Evolutionary conservation across 2,329 filamentous ascomycete species (phyloP).

Genomic region (Purpureocillium lavendulum): DNA sequence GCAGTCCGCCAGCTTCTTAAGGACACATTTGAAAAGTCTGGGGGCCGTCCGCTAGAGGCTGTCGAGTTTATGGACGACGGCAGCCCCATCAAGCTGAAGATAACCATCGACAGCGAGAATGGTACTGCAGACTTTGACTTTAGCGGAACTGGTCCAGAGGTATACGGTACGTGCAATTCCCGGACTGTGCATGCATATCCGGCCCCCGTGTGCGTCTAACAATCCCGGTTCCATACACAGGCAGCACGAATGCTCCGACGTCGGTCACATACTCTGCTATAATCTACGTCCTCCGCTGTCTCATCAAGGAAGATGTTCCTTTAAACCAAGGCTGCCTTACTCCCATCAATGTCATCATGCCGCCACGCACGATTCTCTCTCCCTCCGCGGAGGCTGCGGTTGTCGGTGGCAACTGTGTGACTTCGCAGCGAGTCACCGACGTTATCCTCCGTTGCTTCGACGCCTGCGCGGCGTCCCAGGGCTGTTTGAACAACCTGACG

Average conservation of each 20-base stretch:
- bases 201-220: too few relatives aligned
- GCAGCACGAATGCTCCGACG: slow-evolving; percentile 24
- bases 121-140: slow-evolving; percentile 65
- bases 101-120: slow-evolving; percentile 60
- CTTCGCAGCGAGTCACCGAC: slow-evolving; percentile 72
- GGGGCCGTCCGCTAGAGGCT: slow-evolving; percentile 15
- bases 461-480: slow-evolving; percentile 71
- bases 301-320: slow-evolving; percentile 75
- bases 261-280: slow-evolving; percentile 47
- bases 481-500: slow-evolving; percentile 77
- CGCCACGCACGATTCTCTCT: slow-evolving; percentile 62
- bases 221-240: too few relatives aligned
- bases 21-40: slow-evolving; percentile 5
- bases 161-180: too few relatives aligned
- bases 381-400: slow-evolving; percentile 72
- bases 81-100: slow-evolving; percentile 63
- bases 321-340: slow-evolving; percentile 79
- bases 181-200: too few relatives aligned
- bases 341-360: slow-evolving; percentile 68
- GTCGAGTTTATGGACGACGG: slow-evolving; percentile 75
- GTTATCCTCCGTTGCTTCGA: slow-evolving; percentile 74
- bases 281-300: slow-evolving; percentile 74
- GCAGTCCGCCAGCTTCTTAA: slow-evolving; percentile 52
- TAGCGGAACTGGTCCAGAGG: slow-evolving; percentile 20
- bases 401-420: slow-evolving; percentile 76